Conservation (phyloP, 345 rosid genomes). For the Iberis pinnata region DNA sequence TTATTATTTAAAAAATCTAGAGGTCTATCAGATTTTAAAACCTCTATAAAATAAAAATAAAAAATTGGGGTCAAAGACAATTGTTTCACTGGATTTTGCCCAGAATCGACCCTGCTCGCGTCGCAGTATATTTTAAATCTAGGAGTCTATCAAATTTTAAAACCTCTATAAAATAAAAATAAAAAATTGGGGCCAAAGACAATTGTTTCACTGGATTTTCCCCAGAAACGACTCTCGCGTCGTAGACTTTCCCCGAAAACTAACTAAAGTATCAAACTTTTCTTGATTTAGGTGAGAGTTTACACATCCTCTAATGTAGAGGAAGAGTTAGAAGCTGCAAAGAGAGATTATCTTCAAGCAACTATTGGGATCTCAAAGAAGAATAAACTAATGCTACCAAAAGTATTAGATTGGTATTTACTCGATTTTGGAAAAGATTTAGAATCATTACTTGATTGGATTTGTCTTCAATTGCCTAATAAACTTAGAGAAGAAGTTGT, state of each 20-base stretch:
- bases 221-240: no score
- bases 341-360: constrained; percentile 78
- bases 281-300: constrained; percentile 55
- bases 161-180: no score
- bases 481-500: constrained; percentile 55
- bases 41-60: no score
- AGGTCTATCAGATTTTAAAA: no score
- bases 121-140: no score
- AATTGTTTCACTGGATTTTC: no score
- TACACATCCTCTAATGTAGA: constrained; percentile 68
- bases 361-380: constrained; percentile 63
- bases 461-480: constrained; percentile 69
- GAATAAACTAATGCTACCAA: constrained; percentile 65
- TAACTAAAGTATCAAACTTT: constrained; percentile 1
- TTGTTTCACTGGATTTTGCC: no score
- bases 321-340: constrained; percentile 69
- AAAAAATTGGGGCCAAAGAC: no score
- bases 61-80: no score
- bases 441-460: constrained; percentile 80
- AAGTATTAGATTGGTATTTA: constrained; percentile 78
- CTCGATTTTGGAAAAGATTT: constrained; percentile 84
- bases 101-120: no score
- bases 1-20: no score
- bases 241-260: not conserved
- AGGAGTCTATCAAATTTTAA: no score